These are phyloP conservation scores for Tylopilus sp. DNA, from an alignment of 768 basidiomycete species.

Conservation along the genomic window DNA sequence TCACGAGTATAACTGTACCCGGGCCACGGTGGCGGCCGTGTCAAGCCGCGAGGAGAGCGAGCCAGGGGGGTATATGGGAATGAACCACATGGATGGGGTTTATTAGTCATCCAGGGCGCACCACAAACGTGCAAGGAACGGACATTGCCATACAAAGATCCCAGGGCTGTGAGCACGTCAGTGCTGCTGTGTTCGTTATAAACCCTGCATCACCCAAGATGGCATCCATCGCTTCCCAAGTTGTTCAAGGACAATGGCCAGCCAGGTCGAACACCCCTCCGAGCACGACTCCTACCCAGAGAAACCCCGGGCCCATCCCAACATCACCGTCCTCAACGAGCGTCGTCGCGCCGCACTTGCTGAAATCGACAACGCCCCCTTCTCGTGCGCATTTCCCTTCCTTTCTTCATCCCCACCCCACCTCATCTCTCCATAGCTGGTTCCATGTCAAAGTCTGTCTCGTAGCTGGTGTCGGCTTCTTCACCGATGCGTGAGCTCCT, in stretches of 20 bases:
- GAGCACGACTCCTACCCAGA: slow-evolving; percentile 30
- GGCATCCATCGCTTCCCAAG: background rate
- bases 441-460: slow-evolving; percentile 79
- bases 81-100: no score
- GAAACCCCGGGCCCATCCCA: slow-evolving; percentile 15
- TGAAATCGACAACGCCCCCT: slow-evolving; percentile 84
- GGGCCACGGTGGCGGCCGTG: no score
- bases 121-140: slow-evolving; percentile 32
- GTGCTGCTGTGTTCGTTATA: background rate
- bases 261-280: slow-evolving; percentile 21
- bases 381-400: slow-evolving; percentile 52
- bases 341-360: slow-evolving; percentile 76
- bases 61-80: no score
- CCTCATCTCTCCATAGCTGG: slow-evolving; percentile 44
- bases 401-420: background rate
- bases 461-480: slow-evolving; percentile 82
- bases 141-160: background rate
- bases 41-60: no score
- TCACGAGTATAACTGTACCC: no score
- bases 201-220: background rate
- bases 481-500: slow-evolving; percentile 69
- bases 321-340: slow-evolving; percentile 52
- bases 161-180: no score
- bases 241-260: slow-evolving; percentile 17
- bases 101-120: no score